Evolutionary conservation across 305 asterid genomes (phyloP), one percentile per base, ranked within the genome.

Genomic region (Caryopteris hybrid): DNA sequence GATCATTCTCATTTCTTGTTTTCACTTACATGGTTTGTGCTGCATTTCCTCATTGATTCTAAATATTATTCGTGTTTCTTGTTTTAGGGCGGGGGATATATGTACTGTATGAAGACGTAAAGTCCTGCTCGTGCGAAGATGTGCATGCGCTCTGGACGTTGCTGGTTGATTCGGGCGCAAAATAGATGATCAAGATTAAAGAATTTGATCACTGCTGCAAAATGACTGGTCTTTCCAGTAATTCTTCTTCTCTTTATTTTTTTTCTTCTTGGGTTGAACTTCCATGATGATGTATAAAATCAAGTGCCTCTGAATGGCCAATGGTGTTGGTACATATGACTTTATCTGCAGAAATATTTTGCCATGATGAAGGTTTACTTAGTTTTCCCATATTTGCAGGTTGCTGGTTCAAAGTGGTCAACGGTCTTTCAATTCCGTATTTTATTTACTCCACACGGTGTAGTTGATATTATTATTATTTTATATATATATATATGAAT

Each of bases 91-190:
- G 80, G 10, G 89, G 91, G 25, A 77, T 87, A 64, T 70, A 81
- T 13, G 79, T 75, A 0, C 34, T 87, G 46, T 83, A 85, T 31
- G 87, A 87, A 21, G 95, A 87, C 16, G 91, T 87, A 6, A 80
- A 81, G 71, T 85, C 89, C 18, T 87, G 95, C 61, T 79, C 91
- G 3, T 85, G 91, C 54, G 95, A 87, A 67, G 91, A 85, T 8
- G 95, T 87, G 73, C 95, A 83, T 50, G 91, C 85, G 12, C 61
- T 87, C 2, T 87, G 91, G 95, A 76, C 76, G 5, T 62, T 85
- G 66, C 48, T 87, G 38, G 91, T 85, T 52, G 86, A 83, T 78
- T 76, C 88, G 0, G 81, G 76, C 43, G 75, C 69, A 13, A 64
- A 65, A 1, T 66, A 56, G 45, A 4, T 8, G 14, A 53, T 22